Evolutionary conservation across 805 yeast genomes (phyloP).

Genomic region (Teunomyces lycoperdinae): DNA sequence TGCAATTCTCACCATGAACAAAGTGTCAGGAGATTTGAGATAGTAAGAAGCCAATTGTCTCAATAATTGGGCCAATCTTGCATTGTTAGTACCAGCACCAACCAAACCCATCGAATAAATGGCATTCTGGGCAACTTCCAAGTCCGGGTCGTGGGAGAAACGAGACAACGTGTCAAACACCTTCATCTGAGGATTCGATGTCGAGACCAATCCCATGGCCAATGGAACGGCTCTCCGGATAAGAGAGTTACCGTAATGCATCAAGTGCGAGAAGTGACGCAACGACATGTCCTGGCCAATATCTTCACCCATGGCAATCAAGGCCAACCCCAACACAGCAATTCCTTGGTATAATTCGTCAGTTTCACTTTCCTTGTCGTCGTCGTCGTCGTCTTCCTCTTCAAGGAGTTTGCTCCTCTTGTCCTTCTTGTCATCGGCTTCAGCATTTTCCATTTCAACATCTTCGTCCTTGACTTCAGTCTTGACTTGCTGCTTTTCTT

Average conservation of each 20-base stretch:
- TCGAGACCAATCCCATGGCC: constrained; percentile 94
- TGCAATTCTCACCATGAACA: constrained; percentile 90
- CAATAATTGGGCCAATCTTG: constrained; percentile 92
- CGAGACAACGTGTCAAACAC: constrained; percentile 95
- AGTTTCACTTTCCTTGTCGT: constrained; percentile 35
- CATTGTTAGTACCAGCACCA: constrained; percentile 98
- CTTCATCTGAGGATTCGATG: constrained; percentile 94
- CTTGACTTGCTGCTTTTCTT: neutral
- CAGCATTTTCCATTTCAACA: constrained; percentile 30
- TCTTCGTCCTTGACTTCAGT: constrained; percentile 19
- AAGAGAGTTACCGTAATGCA: constrained; percentile 94
- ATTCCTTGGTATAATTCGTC: constrained; percentile 73
- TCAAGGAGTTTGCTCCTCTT: constrained; percentile 8
- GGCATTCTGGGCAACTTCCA: constrained; percentile 91
- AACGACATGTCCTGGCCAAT: constrained; percentile 96
- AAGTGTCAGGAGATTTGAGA: constrained; percentile 81
- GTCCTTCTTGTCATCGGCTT: constrained; percentile 18
- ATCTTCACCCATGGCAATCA: constrained; percentile 96
- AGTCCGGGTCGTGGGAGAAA: constrained; percentile 92
- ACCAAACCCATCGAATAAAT: constrained; percentile 96
- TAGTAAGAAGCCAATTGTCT: constrained; percentile 95
- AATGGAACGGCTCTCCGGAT: constrained; percentile 93
- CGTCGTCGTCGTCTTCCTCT: constrained; percentile 28
- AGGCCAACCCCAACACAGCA: constrained; percentile 91
- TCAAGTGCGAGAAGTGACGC: constrained; percentile 94